phyloP scores from a whole-genome alignment of 1,284 basidiomycete genomes.

The Ganoderma sp. region DNA sequence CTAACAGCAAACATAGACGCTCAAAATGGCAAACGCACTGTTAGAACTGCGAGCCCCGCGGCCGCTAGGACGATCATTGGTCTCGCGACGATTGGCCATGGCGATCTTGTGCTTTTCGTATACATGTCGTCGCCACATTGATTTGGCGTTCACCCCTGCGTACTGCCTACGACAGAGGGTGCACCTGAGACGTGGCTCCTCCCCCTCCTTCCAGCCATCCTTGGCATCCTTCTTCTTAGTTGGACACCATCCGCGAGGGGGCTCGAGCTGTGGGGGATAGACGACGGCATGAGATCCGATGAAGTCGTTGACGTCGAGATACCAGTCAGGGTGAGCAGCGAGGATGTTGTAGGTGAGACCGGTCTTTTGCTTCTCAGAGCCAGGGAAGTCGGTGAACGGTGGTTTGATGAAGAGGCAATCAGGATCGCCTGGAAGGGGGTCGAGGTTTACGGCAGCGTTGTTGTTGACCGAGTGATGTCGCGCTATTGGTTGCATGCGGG shows the following conservation, averaged over 20 bases:
- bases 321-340: conserved; percentile 77
- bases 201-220: conserved; percentile 76
- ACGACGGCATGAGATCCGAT: conserved; percentile 58
- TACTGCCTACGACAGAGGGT: conserved; percentile 82
- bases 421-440: conserved; percentile 67
- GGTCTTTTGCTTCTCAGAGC: conserved; percentile 63
- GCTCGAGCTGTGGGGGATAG: conserved; percentile 76
- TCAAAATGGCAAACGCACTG: conserved; percentile 50
- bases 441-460: conserved; percentile 60
- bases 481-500: conserved; percentile 35
- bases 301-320: conserved; percentile 72
- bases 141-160: conserved; percentile 83
- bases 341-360: conserved; percentile 72
- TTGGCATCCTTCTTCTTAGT: conserved; percentile 79
- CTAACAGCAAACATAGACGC: background rate
- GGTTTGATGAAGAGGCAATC: conserved; percentile 71
- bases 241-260: conserved; percentile 81
- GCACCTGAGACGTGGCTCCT: conserved; percentile 76
- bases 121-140: conserved; percentile 86
- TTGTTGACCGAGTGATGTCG: conserved; percentile 37
- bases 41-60: conserved; percentile 65
- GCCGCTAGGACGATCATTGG: conserved; percentile 59
- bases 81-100: conserved; percentile 81
- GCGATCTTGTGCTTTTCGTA: conserved; percentile 87
- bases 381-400: conserved; percentile 69